Base-by-base conservation (phyloP, 2,329 filamentous ascomycete species). In the Fusarium subglutinans region DNA sequence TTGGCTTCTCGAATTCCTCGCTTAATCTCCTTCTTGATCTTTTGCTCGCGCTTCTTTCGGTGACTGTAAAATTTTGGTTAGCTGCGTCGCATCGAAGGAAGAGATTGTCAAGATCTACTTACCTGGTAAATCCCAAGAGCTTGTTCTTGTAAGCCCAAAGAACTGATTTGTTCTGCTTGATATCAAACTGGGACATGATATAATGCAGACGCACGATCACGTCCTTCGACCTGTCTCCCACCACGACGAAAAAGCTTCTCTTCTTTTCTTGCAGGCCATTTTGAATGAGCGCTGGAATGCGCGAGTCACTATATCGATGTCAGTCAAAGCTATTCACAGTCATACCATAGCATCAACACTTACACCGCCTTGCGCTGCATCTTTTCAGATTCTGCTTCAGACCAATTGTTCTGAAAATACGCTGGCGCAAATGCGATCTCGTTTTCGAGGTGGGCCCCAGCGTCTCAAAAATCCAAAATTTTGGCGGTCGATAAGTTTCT, bases 71-170 rank as follows among this genome's bases (percentile, higher is more conserved):
- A 47, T 18, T 35, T 30, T 20, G 3, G 62, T 79, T 70, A 78
- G 70, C 65, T 54, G 45, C 6, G 69, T 69, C 73, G 68, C 62
- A 68, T 63, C 8, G 26, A 40, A 53, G 2, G 33, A 43, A 58
- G 58, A 30, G 26, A 44, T 26, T 18, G 24, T 15, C 18, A 48
- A n/a, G 64, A 48, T 62, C 77, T 60, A 63, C 78, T 59, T 77
- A 89, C 89, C 89, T 95, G 38, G 94, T 97, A 82, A 98, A 98
- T 56, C 95, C 95, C 38, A 99, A 87, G 17, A 99, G 89, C 83
- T 99, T 96, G 83, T 97, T 97, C 88, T 98, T 98, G 87, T 99
- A 99, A 26, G 96, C 96, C 96, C 96, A 99, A 17, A 99, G 87
- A 7, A 99, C 95, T 18, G 94, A 96, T 83, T 98, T 98, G 86